phyloP scores from a whole-genome alignment of 2,329 filamentous ascomycete genomes.

The Sordariomycetes sp. region DNA sequence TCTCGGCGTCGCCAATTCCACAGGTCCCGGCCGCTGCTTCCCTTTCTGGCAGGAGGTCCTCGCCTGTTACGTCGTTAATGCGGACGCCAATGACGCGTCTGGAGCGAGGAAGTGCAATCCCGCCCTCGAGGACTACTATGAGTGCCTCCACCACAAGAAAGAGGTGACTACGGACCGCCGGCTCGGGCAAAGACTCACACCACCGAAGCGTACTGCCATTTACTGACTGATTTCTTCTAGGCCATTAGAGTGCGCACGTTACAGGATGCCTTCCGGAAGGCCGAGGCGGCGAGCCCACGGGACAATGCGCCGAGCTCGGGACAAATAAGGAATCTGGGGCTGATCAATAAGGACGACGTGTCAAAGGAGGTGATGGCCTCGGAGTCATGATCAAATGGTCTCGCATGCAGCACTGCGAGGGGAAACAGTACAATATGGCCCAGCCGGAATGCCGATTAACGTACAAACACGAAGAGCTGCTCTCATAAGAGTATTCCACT shows the following conservation, averaged over 20 bases:
- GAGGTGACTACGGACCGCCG: conserved; percentile 51
- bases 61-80: conserved; percentile 96
- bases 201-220: not conserved
- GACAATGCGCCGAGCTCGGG: conserved; percentile 72
- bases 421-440: not conserved
- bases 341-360: conserved; percentile 76
- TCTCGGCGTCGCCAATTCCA: not conserved
- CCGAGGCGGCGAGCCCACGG: conserved; percentile 59
- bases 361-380: conserved; percentile 43
- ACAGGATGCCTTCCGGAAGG: conserved; percentile 75
- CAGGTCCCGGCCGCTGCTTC: conserved; percentile 71
- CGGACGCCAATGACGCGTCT: conserved; percentile 59
- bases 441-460: not conserved
- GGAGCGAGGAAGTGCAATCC: conserved; percentile 82
- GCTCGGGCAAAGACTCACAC: not conserved
- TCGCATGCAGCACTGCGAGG: not conserved
- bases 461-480: not conserved
- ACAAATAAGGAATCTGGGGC: conserved; percentile 75
- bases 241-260: conserved; percentile 65
- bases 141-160: conserved; percentile 97
- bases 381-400: conserved; percentile 7
- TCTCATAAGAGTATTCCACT: not conserved
- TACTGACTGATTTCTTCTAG: conserved; percentile 28
- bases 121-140: conserved; percentile 90
- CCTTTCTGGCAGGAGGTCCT: conserved; percentile 99